Evolutionary conservation across 257 asterid genomes (phyloP), one percentile per base, ranked within the genome.

Genomic region (Solanum chiquidenum): DNA sequence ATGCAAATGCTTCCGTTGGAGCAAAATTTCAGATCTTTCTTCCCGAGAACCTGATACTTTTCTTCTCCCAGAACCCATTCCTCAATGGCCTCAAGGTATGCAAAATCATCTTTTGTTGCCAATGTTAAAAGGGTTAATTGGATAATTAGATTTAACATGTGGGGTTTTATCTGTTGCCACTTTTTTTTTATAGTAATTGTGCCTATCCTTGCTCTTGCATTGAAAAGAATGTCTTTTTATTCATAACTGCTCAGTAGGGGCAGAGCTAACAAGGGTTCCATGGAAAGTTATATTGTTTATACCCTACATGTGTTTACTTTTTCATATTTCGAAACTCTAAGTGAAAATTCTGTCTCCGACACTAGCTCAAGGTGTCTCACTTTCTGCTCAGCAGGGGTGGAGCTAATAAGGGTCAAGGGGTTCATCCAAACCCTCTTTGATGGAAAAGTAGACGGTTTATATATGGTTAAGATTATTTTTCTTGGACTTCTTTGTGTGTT

Each of bases 71-170:
- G 94, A 93, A 31, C 94, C 98, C 55, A 89, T 97, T 86, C 98
- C 99, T 2, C 92, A 88, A 87, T 97, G 99, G 98, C 97, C 98
- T 69, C 91, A 89, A 90, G 98, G 98, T 93, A 87, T 46, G 68
- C 42, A 8, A 49, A 35, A 27, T n/a, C 35, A 42, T 40, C 29
- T 79, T 79, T 68, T 25, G n/a, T 44, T 79, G 13, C 38, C 9
- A 25, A 5, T 13, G 77, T n/a, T 52, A 52, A 52, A 52, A 5
- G 62, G 62, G 62, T 52, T 20, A 76, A 12, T 76, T 76, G 12
- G 55, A n/a, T 76, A 14, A 69, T 33, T 79, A 25, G 37, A 79
- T 79, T 44, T 25, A 42, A 73, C 80, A 44, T 25, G 40, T 44
- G 25, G 25, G 66, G 66, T 79, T 79, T 42, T 38, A 79, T 79